Evolutionary conservation across 2,329 filamentous ascomycete species (phyloP), one percentile per base, ranked within the genome.

Genomic region (Scytalidium sp.): DNA sequence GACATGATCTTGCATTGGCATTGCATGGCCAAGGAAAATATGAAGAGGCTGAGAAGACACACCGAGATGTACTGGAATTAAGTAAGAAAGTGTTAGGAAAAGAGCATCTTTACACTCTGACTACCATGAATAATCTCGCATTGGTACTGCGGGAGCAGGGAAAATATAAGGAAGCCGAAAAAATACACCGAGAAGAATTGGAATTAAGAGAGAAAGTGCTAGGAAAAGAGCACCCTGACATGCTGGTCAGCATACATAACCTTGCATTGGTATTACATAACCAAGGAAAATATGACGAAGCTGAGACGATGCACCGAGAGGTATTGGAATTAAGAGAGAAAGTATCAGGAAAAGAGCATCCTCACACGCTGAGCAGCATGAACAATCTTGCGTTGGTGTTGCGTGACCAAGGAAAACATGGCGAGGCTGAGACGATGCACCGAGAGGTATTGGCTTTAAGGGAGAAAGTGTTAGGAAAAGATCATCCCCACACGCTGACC

Each of bases 311-410:
- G 13, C 25, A 27, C 25, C 7, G 25, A 27, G 13, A 27, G 25
- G 50, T 52, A 43, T 49, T 50, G 25, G 25, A 27, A 7, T 27
- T 27, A 8, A 53, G 46, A 3, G 50, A 58, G 29, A 53, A 36
- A 42, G 27, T 55, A 22, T 50, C 61, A 13, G 59, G 61, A 3
- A 20, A 47, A n/a, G 25, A 57, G 0, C 51, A 62, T 43, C 57
- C 53, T 21, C 36, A 56, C 19, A 65, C 61, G 5, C 50, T 63
- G 15, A 46, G 13, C 11, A 61, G 50, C 23, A 58, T 61, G 52
- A 49, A 49, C 22, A 56, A 51, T 27, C 45, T 62, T 19, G 57
- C 54, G 19, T 19, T 7, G 3, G 41, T 48, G 10, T 27, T 51
- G 4, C 1, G 13, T 17, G 19, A 47, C 3, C 23, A 43, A n/a